Evolutionary conservation across 352 stramenopile species (phyloP).

Genomic region (Globisporangium lucens): DNA sequence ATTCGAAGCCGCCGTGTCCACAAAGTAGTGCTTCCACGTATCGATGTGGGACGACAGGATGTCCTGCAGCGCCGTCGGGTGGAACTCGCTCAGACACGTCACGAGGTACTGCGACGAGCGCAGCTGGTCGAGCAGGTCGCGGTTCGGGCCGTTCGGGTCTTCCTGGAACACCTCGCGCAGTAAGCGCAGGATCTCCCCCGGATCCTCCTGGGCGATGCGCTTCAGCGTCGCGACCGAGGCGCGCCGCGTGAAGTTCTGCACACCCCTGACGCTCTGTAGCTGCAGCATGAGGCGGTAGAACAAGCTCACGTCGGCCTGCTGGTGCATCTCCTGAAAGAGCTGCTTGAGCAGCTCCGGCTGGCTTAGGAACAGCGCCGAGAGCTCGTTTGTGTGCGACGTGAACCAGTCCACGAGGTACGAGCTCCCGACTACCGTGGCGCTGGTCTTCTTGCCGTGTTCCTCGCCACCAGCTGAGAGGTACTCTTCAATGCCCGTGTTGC

Average conservation of each 20-base stretch:
- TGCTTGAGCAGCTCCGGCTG: conserved; percentile 54
- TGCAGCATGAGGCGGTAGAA: conserved; percentile 71
- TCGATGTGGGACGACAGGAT: conserved; percentile 62
- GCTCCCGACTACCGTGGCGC: conserved; percentile 1
- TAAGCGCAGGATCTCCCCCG: conserved; percentile 39
- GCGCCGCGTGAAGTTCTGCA: conserved; percentile 58
- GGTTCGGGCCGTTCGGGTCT: conserved; percentile 27
- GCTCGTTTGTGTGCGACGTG: conserved; percentile 42
- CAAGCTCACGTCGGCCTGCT: conserved; percentile 35
- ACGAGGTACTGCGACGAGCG: conserved; percentile 50
- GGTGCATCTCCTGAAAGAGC: conserved; percentile 65
- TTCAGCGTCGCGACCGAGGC: conserved; percentile 51
- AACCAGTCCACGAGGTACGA: conserved; percentile 61
- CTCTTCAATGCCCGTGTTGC: conserved; percentile 6
- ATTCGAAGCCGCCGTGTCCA: conserved; percentile 49
- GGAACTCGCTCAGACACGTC: conserved; percentile 59
- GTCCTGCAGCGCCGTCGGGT: conserved; percentile 56
- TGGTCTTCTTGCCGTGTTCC: background rate
- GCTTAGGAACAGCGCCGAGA: conserved; percentile 49
- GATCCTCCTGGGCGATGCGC: conserved; percentile 56
- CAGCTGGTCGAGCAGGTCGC: conserved; percentile 51
- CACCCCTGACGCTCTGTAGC: conserved; percentile 49
- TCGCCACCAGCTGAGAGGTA: conserved; percentile 13
- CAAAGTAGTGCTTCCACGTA: conserved; percentile 63
- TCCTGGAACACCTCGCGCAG: conserved; percentile 54